Percentiles rank a stretch among this genome's conserved stretches.
These are phyloP conservation scores for Abelmoschus esculentus DNA, from an alignment of 345 rosid genomes.

Conservation along the genomic window DNA sequence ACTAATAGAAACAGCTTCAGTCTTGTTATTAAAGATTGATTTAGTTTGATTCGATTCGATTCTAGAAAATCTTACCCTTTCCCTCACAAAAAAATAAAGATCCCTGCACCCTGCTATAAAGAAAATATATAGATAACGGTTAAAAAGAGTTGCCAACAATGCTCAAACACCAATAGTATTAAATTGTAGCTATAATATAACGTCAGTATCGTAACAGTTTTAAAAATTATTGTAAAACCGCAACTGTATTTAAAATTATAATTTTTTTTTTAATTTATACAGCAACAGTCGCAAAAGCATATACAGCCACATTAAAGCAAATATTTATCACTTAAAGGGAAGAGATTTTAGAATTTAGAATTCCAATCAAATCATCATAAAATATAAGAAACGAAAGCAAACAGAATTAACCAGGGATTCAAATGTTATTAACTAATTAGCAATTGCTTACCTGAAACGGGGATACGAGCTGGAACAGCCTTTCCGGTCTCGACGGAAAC, in stretches of 20 bases:
- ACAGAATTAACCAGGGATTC: background rate
- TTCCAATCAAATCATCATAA: background rate
- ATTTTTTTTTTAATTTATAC: too few species aligned
- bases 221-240: too few species aligned
- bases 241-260: too few species aligned
- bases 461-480: constrained; percentile 31
- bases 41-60: too few species aligned
- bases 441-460: constrained; percentile 34
- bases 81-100: background rate
- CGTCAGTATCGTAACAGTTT: too few species aligned
- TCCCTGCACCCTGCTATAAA: background rate
- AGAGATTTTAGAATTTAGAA: background rate
- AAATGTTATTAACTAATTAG: background rate
- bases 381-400: background rate
- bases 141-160: background rate
- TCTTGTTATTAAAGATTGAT: too few species aligned
- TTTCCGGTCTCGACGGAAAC: constrained; percentile 14
- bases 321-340: background rate
- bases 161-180: background rate
- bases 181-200: too few species aligned
- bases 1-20: too few species aligned
- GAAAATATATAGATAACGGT: background rate
- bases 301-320: background rate
- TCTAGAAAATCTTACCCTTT: too few species aligned
- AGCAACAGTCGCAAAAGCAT: too few species aligned